Evolutionary conservation across 352 stramenopile genomes (phyloP).

Genomic region (Phytophthora hybrid): DNA sequence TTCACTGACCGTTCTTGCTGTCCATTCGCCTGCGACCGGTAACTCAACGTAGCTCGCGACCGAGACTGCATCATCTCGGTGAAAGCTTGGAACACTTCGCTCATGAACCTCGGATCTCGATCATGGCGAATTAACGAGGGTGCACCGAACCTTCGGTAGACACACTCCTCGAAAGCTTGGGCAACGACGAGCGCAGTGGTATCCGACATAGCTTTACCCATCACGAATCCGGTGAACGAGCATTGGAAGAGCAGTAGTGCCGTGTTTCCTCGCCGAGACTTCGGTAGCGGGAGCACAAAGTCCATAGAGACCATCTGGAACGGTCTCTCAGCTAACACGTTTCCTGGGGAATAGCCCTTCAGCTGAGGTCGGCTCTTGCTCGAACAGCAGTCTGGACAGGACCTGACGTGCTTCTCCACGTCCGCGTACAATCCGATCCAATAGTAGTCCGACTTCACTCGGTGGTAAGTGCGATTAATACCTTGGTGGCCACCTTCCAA

Average conservation of each 20-base stretch:
- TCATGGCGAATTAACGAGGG: too few species aligned
- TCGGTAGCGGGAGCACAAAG: conserved; percentile 11
- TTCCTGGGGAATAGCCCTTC: neutral
- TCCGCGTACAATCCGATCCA: neutral
- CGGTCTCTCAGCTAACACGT: neutral
- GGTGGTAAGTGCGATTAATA: neutral
- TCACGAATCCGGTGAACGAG: conserved; percentile 15
- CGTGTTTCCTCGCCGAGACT: conserved; percentile 1
- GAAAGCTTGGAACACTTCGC: too few species aligned
- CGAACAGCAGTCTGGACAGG: too few species aligned
- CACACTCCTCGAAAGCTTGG: neutral
- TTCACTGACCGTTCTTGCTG: conserved; percentile 23
- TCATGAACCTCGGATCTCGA: too few species aligned
- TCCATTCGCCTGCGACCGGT: neutral
- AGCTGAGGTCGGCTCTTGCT: too few species aligned
- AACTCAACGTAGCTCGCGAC: too few species aligned
- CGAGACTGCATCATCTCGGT: too few species aligned
- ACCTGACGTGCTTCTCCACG: too few species aligned
- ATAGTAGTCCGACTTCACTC: conserved; percentile 4
- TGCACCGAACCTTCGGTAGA: too few species aligned
- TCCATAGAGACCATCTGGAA: conserved; percentile 25
- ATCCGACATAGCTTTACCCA: conserved; percentile 12
- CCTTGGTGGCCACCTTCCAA: neutral
- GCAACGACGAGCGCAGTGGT: neutral
- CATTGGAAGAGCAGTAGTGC: conserved; percentile 13